phyloP scores from a whole-genome alignment of 2,329 filamentous ascomycete genomes.

The Phaeosphaeriaceae sp. region DNA sequence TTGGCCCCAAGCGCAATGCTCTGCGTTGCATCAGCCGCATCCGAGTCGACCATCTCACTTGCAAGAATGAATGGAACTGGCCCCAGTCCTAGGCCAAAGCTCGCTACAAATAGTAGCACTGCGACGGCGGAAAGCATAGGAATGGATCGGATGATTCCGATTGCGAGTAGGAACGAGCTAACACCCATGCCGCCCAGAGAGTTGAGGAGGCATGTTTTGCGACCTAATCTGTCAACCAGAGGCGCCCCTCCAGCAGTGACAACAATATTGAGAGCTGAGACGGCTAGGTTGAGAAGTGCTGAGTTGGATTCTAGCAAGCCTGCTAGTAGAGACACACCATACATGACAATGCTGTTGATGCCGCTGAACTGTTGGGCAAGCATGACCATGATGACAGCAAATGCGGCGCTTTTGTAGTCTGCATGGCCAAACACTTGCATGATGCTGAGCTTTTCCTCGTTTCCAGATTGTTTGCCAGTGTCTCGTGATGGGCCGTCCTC shows the following conservation, averaged over 20 bases:
- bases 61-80: slow-evolving; percentile 95
- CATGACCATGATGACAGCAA: slow-evolving; percentile 93
- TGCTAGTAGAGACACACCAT: slow-evolving; percentile 87
- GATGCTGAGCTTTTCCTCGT: slow-evolving; percentile 50
- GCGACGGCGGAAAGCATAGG: slow-evolving; percentile 80
- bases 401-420: slow-evolving; percentile 77
- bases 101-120: slow-evolving; percentile 84
- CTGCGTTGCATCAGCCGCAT: slow-evolving; percentile 90
- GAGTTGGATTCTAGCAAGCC: slow-evolving; percentile 82
- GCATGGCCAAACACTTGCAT: slow-evolving; percentile 69
- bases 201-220: slow-evolving; percentile 81
- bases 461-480: slow-evolving; percentile 31
- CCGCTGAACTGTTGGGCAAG: slow-evolving; percentile 87
- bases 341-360: slow-evolving; percentile 98
- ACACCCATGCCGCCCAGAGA: slow-evolving; percentile 85
- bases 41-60: slow-evolving; percentile 86
- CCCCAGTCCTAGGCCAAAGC: slow-evolving; percentile 88
- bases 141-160: slow-evolving; percentile 76
- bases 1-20: slow-evolving; percentile 86
- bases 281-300: slow-evolving; percentile 81
- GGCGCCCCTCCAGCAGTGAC: slow-evolving; percentile 83
- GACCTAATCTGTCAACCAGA: slow-evolving; percentile 83
- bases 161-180: slow-evolving; percentile 76
- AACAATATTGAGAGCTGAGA: slow-evolving; percentile 84
- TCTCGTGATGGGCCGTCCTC: slow-evolving; percentile 36